phyloP scores from a whole-genome alignment of 1,284 basidiomycete genomes.

The Leccinum fuscescens region DNA sequence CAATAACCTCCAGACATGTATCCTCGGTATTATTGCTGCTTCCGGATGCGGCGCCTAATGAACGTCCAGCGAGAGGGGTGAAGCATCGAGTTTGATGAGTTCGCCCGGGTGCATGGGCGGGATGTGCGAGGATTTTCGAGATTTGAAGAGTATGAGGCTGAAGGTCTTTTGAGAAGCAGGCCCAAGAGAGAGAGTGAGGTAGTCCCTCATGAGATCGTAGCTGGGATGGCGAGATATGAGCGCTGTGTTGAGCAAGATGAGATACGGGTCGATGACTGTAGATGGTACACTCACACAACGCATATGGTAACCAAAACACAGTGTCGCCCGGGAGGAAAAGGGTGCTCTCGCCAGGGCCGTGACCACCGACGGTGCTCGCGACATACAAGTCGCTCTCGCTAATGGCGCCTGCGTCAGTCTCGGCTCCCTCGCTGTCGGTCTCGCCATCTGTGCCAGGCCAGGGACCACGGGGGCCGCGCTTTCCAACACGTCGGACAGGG shows the following conservation, averaged over 20 bases:
- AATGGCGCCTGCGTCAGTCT: conserved; percentile 71
- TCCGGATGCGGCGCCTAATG: conserved; percentile 18
- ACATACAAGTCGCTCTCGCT: conserved; percentile 83
- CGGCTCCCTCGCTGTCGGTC: conserved; percentile 60
- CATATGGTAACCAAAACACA: conserved; percentile 91
- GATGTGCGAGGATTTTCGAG: conserved; percentile 78
- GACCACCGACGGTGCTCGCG: conserved; percentile 65
- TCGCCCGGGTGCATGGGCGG: conserved; percentile 71
- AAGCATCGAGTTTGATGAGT: conserved; percentile 78
- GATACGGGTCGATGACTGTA: neutral
- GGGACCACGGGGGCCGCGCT: conserved; percentile 59
- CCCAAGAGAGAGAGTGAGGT: conserved; percentile 91
- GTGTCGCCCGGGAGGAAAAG: conserved; percentile 84
- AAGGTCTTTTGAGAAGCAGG: conserved; percentile 89
- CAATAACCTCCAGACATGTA: conserved; percentile 77
- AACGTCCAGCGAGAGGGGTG: conserved; percentile 21
- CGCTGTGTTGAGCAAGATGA: conserved; percentile 42
- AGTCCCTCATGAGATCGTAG: conserved; percentile 91
- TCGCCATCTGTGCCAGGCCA: conserved; percentile 71
- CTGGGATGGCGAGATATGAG: conserved; percentile 89
- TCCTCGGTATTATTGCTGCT: conserved; percentile 56
- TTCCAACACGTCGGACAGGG: conserved; percentile 54
- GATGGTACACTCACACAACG: conserved; percentile 64
- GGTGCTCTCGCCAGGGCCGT: conserved; percentile 81
- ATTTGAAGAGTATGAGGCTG: conserved; percentile 85